Percentiles rank a stretch among this genome's conserved stretches.
phyloP scores from a whole-genome alignment of 345 rosid genomes.

The Rhodomyrtus tomentosa region DNA sequence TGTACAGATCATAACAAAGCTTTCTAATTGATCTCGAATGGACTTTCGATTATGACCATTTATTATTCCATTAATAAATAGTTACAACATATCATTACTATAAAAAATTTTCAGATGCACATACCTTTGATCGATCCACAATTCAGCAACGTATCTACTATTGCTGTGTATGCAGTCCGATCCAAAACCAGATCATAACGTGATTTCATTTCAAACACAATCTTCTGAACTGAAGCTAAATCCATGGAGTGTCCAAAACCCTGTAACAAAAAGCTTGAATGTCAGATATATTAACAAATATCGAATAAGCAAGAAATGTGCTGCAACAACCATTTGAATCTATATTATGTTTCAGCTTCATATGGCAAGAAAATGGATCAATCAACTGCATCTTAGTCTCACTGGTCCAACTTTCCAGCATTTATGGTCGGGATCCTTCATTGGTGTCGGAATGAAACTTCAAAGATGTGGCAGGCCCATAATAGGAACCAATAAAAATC shows the following conservation, averaged over 20 bases:
- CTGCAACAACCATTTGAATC: not conserved
- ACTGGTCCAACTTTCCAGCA: not conserved
- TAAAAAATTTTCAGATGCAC: conserved; percentile 1
- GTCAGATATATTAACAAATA: not conserved
- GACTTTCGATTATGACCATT: not conserved
- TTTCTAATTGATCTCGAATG: not conserved
- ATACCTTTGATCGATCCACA: conserved; percentile 54
- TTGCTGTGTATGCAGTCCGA: conserved; percentile 55
- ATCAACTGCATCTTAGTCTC: not conserved
- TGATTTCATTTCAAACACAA: conserved; percentile 47
- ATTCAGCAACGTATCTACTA: conserved; percentile 48
- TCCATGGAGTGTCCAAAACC: conserved; percentile 51
- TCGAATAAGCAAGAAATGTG: not conserved
- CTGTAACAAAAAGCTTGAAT: conserved; percentile 14
- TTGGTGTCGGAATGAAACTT: not conserved
- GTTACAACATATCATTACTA: not conserved
- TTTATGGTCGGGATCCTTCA: not conserved
- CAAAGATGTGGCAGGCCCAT: not conserved
- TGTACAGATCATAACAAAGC: not conserved
- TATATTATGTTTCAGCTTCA: not conserved
- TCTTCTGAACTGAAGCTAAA: conserved; percentile 31
- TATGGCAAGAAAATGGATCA: not conserved
- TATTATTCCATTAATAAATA: not conserved
- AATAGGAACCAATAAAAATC: not conserved
- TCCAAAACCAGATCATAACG: conserved; percentile 33